phyloP scores from a whole-genome alignment of 305 asterid genomes.

The Petunia hybrid region DNA sequence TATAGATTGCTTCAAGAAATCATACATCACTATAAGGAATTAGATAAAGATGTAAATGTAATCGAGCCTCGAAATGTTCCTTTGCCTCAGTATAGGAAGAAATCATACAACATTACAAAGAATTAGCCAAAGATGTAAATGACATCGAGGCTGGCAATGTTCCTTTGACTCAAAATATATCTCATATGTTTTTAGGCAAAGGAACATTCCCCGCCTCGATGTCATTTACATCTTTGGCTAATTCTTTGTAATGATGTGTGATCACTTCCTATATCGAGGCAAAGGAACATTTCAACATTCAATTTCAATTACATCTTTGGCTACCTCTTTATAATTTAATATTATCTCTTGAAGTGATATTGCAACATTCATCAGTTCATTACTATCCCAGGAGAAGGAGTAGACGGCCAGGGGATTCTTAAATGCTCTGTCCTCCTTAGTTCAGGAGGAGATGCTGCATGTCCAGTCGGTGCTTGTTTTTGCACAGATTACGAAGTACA shows the following conservation, averaged over 20 bases:
- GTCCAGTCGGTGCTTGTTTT: too few species aligned
- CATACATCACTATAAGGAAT: not conserved
- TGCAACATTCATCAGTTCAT: too few species aligned
- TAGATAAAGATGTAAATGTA: not conserved
- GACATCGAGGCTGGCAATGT: not conserved
- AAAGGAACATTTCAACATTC: not conserved
- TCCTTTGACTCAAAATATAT: not conserved
- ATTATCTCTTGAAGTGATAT: too few species aligned
- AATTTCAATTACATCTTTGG: too few species aligned
- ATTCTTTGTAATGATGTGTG: too few species aligned
- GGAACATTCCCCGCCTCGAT: not conserved
- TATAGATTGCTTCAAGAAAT: not conserved
- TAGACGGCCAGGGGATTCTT: too few species aligned
- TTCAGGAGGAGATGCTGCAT: not conserved
- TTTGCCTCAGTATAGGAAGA: not conserved
- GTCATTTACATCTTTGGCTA: too few species aligned
- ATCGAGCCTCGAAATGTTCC: not conserved
- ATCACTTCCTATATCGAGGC: not conserved
- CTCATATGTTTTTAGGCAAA: not conserved
- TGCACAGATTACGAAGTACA: too few species aligned
- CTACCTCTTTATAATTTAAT: too few species aligned
- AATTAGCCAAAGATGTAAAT: not conserved
- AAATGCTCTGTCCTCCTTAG: too few species aligned
- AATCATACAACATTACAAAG: not conserved
- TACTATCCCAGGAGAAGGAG: too few species aligned